Evolutionary conservation across 1,284 basidiomycete species (phyloP).

Genomic region (Sporisorium iseilematis-ciliati): DNA sequence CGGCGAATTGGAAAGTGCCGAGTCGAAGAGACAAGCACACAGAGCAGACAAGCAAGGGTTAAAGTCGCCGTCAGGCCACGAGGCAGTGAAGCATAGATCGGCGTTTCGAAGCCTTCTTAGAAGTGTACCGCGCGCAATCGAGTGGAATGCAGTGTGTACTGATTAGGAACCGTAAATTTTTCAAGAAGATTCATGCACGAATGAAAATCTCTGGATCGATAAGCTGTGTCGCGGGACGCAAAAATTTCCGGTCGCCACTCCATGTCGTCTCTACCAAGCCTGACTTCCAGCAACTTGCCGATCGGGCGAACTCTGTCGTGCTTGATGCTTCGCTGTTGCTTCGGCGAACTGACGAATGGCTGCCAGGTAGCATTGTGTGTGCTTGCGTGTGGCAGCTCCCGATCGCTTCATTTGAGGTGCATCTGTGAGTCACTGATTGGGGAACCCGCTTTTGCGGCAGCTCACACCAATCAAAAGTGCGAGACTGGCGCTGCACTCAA

Average conservation of each 20-base stretch:
- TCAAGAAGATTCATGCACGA: constrained; percentile 14
- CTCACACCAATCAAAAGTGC: too few species aligned
- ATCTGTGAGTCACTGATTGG: too few species aligned
- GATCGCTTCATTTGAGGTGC: constrained; percentile 10
- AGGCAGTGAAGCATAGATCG: constrained; percentile 9
- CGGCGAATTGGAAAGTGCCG: neutral
- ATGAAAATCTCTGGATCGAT: constrained; percentile 28
- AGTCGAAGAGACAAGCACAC: neutral
- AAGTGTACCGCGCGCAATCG: too few species aligned
- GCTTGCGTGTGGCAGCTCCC: constrained; percentile 16
- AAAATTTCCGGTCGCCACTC: neutral
- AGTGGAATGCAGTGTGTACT: constrained; percentile 2
- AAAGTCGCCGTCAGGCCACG: constrained; percentile 8
- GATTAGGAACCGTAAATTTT: neutral
- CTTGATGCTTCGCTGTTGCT: neutral
- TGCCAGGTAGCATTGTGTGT: too few species aligned
- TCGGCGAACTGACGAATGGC: neutral
- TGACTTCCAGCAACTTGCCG: constrained; percentile 5
- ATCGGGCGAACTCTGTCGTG: constrained; percentile 25
- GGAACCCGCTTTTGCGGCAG: constrained; percentile 7
- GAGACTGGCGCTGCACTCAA: neutral
- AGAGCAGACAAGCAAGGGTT: neutral
- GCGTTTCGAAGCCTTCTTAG: constrained; percentile 9
- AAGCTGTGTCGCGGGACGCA: constrained; percentile 9
- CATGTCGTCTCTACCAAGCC: neutral